Evolutionary conservation across 768 basidiomycete species (phyloP), one percentile per base, ranked within the genome.

Genomic region (Tricholoma saponaceum): DNA sequence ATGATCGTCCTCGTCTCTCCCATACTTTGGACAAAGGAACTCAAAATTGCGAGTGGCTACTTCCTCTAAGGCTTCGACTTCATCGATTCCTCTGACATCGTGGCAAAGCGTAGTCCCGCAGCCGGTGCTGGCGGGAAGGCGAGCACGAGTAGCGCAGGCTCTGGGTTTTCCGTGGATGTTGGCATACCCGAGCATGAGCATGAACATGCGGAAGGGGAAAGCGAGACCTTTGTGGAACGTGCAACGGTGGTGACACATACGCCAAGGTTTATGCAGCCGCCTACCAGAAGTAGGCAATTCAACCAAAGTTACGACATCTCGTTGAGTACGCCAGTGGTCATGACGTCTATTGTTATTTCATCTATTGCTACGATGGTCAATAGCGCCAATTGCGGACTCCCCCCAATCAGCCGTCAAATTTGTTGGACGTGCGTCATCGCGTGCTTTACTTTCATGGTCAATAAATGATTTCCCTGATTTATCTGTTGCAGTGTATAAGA

Each of bases 91-190:
- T 0, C 66, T 66, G 1, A 69, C 70, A 0, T 39, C 53, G 3
- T 54, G 41, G 41, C 41, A 26, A 54, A 54, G 13, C 41, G 41
- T 14, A n/a, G n/a, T n/a, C n/a, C n/a, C n/a, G n/a, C n/a, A n/a
- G n/a, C n/a, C n/a, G 13, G n/a, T 12, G 28, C 18, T 5, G 41
- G 53, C 4, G 53, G 41, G 26, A n/a, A 41, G 5, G 14, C 41
- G 14, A 74, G 72, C 49, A 68, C 69, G 13, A 72, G 72, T 50
- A 71, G 71, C 55, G 58, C 69, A 3, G 70, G 67, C 3, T 72
- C 72, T 12, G 54, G 52, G 13, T 66, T 66, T 26, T 69, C 70
- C 10, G 37, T 68, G 13, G 67, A 69, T 37, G 60, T 68, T 0
- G 62, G 55, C 28, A 63, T 58, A 6, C 61, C 67, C 0, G 53